Evolutionary conservation across 2,329 filamentous ascomycete genomes (phyloP), one percentile per base, ranked within the genome.

Genomic region (Hypoxylon sp.): DNA sequence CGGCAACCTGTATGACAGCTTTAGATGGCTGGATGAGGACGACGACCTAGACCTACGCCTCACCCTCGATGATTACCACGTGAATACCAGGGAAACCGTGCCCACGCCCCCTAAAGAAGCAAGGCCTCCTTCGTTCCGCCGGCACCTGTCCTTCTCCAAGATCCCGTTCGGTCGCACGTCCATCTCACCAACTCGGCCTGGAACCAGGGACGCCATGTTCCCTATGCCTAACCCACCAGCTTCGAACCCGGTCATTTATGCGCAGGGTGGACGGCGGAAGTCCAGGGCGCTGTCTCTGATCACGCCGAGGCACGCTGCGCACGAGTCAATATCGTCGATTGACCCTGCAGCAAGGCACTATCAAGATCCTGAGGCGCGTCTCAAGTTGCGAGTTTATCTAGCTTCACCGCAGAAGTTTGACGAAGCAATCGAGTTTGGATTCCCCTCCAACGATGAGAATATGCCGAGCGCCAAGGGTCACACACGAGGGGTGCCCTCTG

Each of bases 391-490:
- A 10, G 87, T 91, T 5, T 97, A 93, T 69, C 83, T 97, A 17
- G 90, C 91, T 6, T 96, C 92, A 1, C 90, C 93, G 0, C 91
- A 96, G 66, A 97, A 96, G 72, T 98, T 98, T 67, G 94, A 98
- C 71, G 94, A 98, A 75, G 92, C 91, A 1, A 85, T 98, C 48
- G 91, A 96, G 72, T 97, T 96, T 74, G 94, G 94, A 0, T 98
- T 97, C 68, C 92, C 92, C 0, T 86, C 88, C 0, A 79, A 79
- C 29, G 82, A 86, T 27, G 74, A 70, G 72, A 7, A 75, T n/a
- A 62, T 62, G 4, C 51, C 62, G 3, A 59, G 47, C 23, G 55
- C 67, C 26, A 67, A 63, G 62, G 65, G 63, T n/a, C 62, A 65
- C 46, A 56, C 57, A 31, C 66, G 56, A 5, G 65, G 52, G 8